Evolutionary conservation across 139 green algal genomes (phyloP), one percentile per base, ranked within the genome.

Genomic region (Deuterostichococcus epilithicus): DNA sequence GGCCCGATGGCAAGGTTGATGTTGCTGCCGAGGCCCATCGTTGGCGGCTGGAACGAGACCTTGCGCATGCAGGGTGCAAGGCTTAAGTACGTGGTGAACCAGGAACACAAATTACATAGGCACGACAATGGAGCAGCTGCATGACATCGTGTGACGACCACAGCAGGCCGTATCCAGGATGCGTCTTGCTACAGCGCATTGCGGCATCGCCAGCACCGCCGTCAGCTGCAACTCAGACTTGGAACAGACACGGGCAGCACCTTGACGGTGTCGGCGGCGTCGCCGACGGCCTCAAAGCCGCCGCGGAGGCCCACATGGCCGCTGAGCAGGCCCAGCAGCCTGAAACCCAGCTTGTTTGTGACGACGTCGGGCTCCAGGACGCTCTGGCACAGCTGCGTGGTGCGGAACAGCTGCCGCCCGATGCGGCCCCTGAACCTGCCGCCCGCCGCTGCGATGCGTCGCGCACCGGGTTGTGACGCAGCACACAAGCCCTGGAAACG

Each of bases 31-130:
- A 90, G 60, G 33, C 38, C 82, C 37, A 95, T 73, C 36, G 87
- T 83, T 0, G 91, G 86, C 22, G 79, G 90, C 71, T 93, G 86
- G 76, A 95, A 95, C 45, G 86, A 74, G n/a, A 94, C 88, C 76
- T 82, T 65, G 28, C 22, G 26, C n/a, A n/a, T n/a, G n/a, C n/a
- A n/a, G n/a, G n/a, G n/a, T n/a, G n/a, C n/a, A n/a, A n/a, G n/a
- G n/a, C n/a, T n/a, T n/a, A n/a, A n/a, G n/a, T n/a, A n/a, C n/a
- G n/a, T n/a, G n/a, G n/a, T n/a, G n/a, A n/a, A n/a, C n/a, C n/a
- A n/a, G n/a, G n/a, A n/a, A n/a, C n/a, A n/a, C n/a, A n/a, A n/a
- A n/a, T n/a, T n/a, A n/a, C n/a, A n/a, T n/a, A n/a, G n/a, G n/a
- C n/a, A n/a, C n/a, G n/a, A n/a, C n/a, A n/a, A n/a, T n/a, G n/a